phyloP scores from a whole-genome alignment of 306 rosid species.

The Vigna unguiculata region DNA sequence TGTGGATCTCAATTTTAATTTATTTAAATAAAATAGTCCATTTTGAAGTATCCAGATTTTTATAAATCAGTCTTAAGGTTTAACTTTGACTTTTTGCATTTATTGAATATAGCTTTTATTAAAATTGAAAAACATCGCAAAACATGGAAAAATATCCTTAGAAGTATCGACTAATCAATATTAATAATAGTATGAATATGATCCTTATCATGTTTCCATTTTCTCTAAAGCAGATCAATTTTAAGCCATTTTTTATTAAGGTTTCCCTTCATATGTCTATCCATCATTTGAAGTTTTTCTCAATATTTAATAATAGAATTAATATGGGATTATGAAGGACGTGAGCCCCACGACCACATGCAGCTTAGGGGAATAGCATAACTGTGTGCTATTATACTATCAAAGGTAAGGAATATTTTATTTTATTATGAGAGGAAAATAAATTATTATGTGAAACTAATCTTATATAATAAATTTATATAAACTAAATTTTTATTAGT shows the following conservation, averaged over 20 bases:
- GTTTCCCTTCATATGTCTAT: not conserved
- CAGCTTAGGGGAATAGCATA: too few relatives aligned
- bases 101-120: too few relatives aligned
- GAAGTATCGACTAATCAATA: not conserved
- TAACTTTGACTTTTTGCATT: too few relatives aligned
- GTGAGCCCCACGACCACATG: not conserved
- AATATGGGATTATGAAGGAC: constrained; percentile 13
- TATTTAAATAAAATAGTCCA: too few relatives aligned
- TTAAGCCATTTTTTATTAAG: not conserved
- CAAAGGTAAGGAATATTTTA: too few relatives aligned
- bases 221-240: not conserved
- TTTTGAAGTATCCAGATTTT: too few relatives aligned
- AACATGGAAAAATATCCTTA: not conserved
- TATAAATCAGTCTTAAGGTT: too few relatives aligned
- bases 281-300: too few relatives aligned
- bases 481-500: too few relatives aligned
- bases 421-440: not conserved
- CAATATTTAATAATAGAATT: not conserved
- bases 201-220: not conserved
- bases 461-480: not conserved
- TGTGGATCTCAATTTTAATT: too few relatives aligned
- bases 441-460: not conserved
- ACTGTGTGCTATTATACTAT: too few relatives aligned
- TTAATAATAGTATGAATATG: not conserved
- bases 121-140: too few relatives aligned